These are phyloP conservation scores for Mimosa pudica DNA, from an alignment of 306 rosid genomes.

Conservation along the genomic window DNA sequence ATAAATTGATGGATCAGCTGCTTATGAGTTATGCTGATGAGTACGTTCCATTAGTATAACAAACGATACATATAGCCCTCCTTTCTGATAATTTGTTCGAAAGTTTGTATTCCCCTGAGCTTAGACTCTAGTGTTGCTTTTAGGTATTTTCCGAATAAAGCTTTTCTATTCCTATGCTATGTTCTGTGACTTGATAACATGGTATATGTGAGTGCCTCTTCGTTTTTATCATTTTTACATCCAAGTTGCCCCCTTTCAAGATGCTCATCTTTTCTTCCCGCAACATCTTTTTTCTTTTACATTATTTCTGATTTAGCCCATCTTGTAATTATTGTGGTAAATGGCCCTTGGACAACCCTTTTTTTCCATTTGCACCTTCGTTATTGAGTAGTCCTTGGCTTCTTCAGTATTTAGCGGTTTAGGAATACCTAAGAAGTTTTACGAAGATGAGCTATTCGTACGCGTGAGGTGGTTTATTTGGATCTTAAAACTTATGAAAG, in stretches of 20 bases:
- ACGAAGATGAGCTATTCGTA: too few relatives aligned
- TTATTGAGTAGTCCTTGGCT: not conserved
- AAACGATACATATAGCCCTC: not conserved
- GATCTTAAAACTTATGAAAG: too few relatives aligned
- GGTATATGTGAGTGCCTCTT: not conserved
- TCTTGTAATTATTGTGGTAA: not conserved
- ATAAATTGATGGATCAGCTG: too few relatives aligned
- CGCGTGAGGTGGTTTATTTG: too few relatives aligned
- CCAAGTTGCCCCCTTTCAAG: not conserved
- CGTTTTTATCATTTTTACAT: not conserved
- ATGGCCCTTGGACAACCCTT: too few relatives aligned
- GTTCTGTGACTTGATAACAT: not conserved
- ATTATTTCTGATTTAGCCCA: not conserved
- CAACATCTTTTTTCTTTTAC: not conserved
- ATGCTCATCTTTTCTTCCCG: not conserved
- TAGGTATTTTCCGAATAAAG: not conserved
- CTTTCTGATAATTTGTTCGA: not conserved
- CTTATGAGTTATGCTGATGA: not conserved
- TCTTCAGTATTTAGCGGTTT: not conserved
- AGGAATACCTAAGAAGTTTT: too few relatives aligned
- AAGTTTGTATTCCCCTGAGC: not conserved
- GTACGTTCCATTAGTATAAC: not conserved
- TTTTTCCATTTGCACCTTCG: too few relatives aligned
- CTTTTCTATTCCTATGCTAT: not conserved
- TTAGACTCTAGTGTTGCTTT: not conserved